Conservation (phyloP, 805 yeast species). For the Cyberlindnera euphorbiiphila region DNA sequence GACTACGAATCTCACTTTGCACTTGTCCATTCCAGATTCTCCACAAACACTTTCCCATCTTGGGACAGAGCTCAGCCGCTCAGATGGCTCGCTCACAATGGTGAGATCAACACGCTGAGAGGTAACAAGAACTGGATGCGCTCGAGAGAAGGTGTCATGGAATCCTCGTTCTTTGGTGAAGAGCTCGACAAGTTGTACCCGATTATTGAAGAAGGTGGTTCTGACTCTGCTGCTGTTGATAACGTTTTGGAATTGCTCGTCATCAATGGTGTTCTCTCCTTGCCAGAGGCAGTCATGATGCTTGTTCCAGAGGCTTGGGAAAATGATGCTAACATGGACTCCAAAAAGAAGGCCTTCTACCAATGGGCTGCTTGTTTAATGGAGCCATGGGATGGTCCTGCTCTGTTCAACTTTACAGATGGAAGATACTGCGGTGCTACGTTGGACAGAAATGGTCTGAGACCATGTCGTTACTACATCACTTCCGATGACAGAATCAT, state of each 20-base stretch:
- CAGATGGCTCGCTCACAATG: conserved; percentile 96
- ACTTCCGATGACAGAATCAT: conserved; percentile 93
- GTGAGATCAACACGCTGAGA: conserved; percentile 94
- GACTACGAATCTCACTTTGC: conserved; percentile 95
- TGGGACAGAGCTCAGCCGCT: conserved; percentile 99
- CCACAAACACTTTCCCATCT: conserved; percentile 98
- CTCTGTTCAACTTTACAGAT: conserved; percentile 92
- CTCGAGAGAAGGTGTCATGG: conserved; percentile 96
- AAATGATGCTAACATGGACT: conserved; percentile 80
- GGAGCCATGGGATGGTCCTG: conserved; percentile 99
- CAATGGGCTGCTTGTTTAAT: conserved; percentile 99
- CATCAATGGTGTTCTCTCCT: conserved; percentile 83
- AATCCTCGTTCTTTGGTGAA: conserved; percentile 80
- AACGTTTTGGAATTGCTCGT: conserved; percentile 90
- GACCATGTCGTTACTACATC: conserved; percentile 97
- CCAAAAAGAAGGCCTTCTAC: conserved; percentile 89
- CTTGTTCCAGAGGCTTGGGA: conserved; percentile 99
- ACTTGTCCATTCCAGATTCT: conserved; percentile 93
- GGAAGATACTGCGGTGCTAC: conserved; percentile 98
- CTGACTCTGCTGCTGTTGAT: conserved; percentile 97
- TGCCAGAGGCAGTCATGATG: conserved; percentile 97
- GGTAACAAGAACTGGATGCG: conserved; percentile 99
- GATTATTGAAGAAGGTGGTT: conserved; percentile 96
- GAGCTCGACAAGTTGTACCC: conserved; percentile 90
- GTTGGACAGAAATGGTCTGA: conserved; percentile 92